Base-by-base conservation (phyloP, 2,329 filamentous ascomycete species). In the Talaromyces funiculosus region DNA sequence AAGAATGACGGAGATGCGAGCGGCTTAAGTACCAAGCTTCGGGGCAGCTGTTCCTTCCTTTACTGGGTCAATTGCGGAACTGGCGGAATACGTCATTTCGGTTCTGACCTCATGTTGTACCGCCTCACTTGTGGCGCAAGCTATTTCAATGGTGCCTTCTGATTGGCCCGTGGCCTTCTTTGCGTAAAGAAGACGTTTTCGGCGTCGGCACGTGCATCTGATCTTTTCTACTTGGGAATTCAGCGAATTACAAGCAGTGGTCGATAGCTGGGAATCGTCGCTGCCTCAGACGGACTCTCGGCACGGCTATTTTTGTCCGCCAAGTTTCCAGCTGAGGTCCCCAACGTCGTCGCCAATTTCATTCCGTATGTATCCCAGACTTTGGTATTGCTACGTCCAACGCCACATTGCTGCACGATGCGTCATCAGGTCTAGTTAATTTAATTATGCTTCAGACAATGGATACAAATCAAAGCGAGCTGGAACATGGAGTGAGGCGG, bases 101-200 rank as follows among this genome's bases (percentile, higher is more conserved):
- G 7, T 14, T n/a, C 31, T 26, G 29, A 33, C 53, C 37, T 43
- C 33, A 40, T 47, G n/a, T 8, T 20, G 54, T 35, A 57, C 56
- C 59, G 59, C 59, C 59, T 57, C 59, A 57, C 12, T 3, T 61
- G 53, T 42, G 59, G 53, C 53, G 59, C 59, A 37, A 49, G 51
- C 53, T 61, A 29, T 20, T 16, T 3, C 24, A n/a, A 18, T 0
- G 22, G 6, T 9, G 53, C 57, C 24, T 2, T 14, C 40, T 60
- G 51, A 60, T 60, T 60, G 57, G 57, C 18, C 10, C 1, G 6
- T 5, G 53, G 37, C 10, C 4, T 20, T 4, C 18, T 45, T 29
- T 53, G 47, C 53, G 59, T 61, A 57, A 45, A 29, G 37, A 57
- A 45, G 59, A 61, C 59, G 59, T 61, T 43, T 31, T 35, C 51